Evolutionary conservation across 2,329 filamentous ascomycete genomes (phyloP).

Genomic region (Pezizomycotina sp.): DNA sequence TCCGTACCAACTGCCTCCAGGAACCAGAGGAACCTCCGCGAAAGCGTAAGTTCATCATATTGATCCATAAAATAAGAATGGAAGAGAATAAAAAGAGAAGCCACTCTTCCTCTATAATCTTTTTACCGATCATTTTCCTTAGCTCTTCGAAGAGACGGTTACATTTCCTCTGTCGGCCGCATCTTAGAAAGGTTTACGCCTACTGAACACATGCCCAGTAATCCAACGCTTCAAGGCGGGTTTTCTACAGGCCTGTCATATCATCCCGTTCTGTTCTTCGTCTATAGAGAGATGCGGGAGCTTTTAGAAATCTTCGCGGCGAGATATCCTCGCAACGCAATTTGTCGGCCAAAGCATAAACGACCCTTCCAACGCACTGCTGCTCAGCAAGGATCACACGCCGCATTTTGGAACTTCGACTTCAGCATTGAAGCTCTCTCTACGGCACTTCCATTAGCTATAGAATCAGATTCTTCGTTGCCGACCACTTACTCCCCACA

Average conservation of each 20-base stretch:
- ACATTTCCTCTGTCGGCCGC: too few species aligned
- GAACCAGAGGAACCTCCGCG: too few species aligned
- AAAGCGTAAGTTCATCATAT: too few species aligned
- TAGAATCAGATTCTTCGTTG: slow-evolving; percentile 12
- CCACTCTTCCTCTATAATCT: too few species aligned
- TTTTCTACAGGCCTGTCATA: slow-evolving; percentile 11
- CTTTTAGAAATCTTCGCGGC: slow-evolving; percentile 10
- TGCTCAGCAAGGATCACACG: slow-evolving; percentile 14
- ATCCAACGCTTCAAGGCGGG: too few species aligned
- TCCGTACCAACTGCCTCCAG: too few species aligned
- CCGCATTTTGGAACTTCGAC: slow-evolving; percentile 15
- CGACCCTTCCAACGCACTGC: slow-evolving; percentile 13
- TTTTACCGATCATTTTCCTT: too few species aligned
- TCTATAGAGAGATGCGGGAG: slow-evolving; percentile 7
- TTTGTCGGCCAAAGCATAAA: slow-evolving; percentile 14
- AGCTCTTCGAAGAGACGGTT: too few species aligned
- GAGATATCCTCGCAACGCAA: slow-evolving; percentile 11
- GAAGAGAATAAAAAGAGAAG: too few species aligned
- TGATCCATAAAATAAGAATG: too few species aligned
- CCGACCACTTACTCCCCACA: slow-evolving; percentile 7
- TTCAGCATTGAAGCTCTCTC: slow-evolving; percentile 13
- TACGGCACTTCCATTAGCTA: background rate
- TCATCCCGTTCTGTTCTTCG: slow-evolving; percentile 9
- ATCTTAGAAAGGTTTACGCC: too few species aligned
- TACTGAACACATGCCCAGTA: too few species aligned